Conservation (phyloP, 805 yeast species). For the Metschnikowia orientalis region DNA sequence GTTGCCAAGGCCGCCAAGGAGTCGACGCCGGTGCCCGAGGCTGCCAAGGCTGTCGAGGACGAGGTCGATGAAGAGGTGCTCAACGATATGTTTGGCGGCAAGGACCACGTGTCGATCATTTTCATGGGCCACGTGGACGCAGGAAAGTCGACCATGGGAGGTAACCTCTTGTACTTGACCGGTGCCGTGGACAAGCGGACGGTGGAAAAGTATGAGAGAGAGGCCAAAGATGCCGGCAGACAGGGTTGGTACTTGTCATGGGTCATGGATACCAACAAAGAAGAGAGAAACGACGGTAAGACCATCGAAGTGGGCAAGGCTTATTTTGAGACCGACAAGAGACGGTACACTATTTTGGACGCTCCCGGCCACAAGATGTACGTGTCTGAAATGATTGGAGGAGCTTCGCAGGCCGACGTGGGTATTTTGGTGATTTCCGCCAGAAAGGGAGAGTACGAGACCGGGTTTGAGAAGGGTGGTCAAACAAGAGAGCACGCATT, state of each 20-base stretch:
- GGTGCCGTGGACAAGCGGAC: slow-evolving; percentile 99
- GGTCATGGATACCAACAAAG: slow-evolving; percentile 99
- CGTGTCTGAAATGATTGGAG: slow-evolving; percentile 99
- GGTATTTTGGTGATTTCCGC: slow-evolving; percentile 97
- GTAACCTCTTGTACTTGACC: slow-evolving; percentile 86
- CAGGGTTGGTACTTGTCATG: slow-evolving; percentile 99
- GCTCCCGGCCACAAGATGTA: slow-evolving; percentile 99
- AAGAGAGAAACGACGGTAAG: slow-evolving; percentile 98
- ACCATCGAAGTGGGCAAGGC: slow-evolving; percentile 99
- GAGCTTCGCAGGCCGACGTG: slow-evolving; percentile 99
- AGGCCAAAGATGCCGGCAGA: slow-evolving; percentile 98
- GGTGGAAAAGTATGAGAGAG: slow-evolving; percentile 95
- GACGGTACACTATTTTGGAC: slow-evolving; percentile 96
- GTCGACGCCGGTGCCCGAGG: slow-evolving; percentile 22
- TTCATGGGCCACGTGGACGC: slow-evolving; percentile 99
- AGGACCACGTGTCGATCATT: slow-evolving; percentile 93
- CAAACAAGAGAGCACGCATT: slow-evolving; percentile 98
- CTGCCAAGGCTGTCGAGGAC: slow-evolving; percentile 71
- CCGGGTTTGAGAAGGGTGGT: slow-evolving; percentile 98
- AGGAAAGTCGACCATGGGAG: slow-evolving; percentile 99
- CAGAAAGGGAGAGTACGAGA: slow-evolving; percentile 98
- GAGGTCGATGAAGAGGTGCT: slow-evolving; percentile 82
- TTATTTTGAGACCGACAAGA: slow-evolving; percentile 93
- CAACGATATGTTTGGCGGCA: slow-evolving; percentile 92
- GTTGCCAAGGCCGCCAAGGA: slow-evolving; percentile 19